These are phyloP conservation scores for Mycena galericulata DNA, from an alignment of 768 basidiomycete species.

Conservation along the genomic window DNA sequence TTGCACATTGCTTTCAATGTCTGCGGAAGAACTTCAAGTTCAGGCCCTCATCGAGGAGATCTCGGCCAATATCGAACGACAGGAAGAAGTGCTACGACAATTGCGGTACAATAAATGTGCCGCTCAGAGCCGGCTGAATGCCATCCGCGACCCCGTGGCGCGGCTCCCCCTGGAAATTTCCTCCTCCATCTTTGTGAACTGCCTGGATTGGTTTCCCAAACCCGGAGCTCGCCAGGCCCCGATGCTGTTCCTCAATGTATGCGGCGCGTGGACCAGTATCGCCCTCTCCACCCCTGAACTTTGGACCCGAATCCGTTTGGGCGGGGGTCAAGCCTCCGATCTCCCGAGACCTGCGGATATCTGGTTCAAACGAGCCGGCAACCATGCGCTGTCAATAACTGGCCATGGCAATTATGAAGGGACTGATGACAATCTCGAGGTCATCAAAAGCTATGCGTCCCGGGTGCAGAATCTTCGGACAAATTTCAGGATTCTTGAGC, in stretches of 20 bases:
- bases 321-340: too few relatives aligned
- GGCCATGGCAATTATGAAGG: too few relatives aligned
- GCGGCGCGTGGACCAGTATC: not conserved
- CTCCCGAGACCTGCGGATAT: not conserved
- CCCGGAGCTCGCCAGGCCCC: not conserved
- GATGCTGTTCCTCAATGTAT: not conserved
- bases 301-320: not conserved
- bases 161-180: constrained; percentile 2
- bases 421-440: not conserved
- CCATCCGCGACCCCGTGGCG: not conserved
- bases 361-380: not conserved
- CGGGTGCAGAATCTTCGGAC: not conserved
- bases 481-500: not conserved
- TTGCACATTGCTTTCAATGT: too few relatives aligned
- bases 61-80: not conserved
- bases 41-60: not conserved
- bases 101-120: not conserved
- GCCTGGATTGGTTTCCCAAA: not conserved
- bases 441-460: not conserved
- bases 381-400: not conserved
- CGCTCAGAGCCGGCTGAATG: not conserved
- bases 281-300: not conserved
- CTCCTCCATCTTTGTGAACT: constrained; percentile 2
- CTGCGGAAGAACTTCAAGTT: not conserved
- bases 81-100: not conserved